Conservation (phyloP, 139 green algal genomes). For the Trebouxia sp. region DNA sequence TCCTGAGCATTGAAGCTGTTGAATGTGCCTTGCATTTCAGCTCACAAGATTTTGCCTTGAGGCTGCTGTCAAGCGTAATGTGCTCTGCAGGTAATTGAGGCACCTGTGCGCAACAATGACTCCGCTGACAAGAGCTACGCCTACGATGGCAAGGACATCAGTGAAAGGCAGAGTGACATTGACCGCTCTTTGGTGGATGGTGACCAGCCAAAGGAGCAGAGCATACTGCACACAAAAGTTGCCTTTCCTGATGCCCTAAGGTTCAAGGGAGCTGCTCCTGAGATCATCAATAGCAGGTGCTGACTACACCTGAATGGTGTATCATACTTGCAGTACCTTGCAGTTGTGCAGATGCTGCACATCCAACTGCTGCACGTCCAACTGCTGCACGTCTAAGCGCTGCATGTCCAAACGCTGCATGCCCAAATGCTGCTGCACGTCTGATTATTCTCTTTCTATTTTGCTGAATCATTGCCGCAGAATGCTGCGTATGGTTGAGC, state of each 20-base stretch:
- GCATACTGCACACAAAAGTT: neutral
- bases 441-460: no score
- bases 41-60: no score
- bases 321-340: neutral
- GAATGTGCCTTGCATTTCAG: no score
- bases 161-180: neutral
- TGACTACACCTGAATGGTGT: neutral
- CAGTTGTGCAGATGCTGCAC: no score
- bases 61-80: no score
- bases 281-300: conserved; percentile 14
- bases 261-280: conserved; percentile 22
- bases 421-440: no score
- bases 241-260: neutral
- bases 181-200: conserved; percentile 4
- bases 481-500: no score
- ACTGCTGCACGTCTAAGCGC: no score
- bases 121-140: neutral
- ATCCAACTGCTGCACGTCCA: no score
- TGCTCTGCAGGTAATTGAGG: conserved; percentile 30
- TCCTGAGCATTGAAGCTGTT: no score
- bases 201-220: conserved; percentile 4
- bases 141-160: neutral
- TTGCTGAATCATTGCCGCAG: no score
- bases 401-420: no score
- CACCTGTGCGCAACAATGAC: neutral